Evolutionary conservation across 345 rosid genomes (phyloP), one percentile per base, ranked within the genome.

Genomic region (Ailanthus altissimus): DNA sequence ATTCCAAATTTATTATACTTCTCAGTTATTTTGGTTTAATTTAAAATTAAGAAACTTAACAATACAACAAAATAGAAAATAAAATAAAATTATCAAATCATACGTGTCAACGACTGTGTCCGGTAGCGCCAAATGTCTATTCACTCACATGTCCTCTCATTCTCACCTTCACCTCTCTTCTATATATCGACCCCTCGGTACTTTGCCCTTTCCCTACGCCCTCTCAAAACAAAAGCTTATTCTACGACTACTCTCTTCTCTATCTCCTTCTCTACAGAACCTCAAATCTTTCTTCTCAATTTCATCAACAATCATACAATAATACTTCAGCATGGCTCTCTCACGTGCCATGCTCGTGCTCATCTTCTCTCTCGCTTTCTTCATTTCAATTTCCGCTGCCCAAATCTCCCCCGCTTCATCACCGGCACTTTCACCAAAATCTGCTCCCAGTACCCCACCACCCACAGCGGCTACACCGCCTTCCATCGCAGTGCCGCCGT

Each of bases 311-410:
- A 36, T 26, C 32, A 32, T 6, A 56, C 38, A 67, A 32, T 3
- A 32, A 32, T 32, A 32, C 38, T 32, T 32, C 3, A 58, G 25
- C 84, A 87, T 85, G 88, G 83, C 84, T 83, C 45, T 45, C 68
- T 60, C 82, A 54, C 72, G 79, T 77, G 81, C 80, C 83, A 79
- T 85, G 84, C 84, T 87, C 42, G 36, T 62, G 56, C 14, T 77
- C 20, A 18, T 74, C 54, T 26, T 83, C 36, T 54, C 64, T 14
- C 75, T 87, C 0, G 78, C 77, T 56, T 25, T 79, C 13, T 25
- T 79, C 13, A 23, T 80, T 4, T 69, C 59, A 9, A 61, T 49
- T 40, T 67, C 86, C 70, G 53, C 79, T n/a, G 88, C 81, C 65
- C 88, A 80, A 73, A 75, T 71, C 47, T 83, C 87, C 53, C 84